Conservation (phyloP, 2,329 filamentous ascomycete genomes). For the Xylariaceae sp. region DNA sequence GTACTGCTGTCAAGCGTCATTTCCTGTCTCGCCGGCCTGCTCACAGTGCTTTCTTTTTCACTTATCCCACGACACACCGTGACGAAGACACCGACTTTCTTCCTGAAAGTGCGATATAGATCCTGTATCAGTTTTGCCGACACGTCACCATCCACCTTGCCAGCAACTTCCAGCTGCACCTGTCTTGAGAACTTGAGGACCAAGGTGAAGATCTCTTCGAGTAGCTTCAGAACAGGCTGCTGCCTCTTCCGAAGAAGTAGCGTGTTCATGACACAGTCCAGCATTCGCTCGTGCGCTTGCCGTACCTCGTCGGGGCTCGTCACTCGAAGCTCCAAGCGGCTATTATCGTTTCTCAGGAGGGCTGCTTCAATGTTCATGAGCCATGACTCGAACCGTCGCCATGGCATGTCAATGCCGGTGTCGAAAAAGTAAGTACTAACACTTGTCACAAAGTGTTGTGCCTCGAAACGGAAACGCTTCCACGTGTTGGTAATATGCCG, state of each 20-base stretch:
- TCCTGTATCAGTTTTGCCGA: conserved; percentile 28
- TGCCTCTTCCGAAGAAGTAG: conserved; percentile 73
- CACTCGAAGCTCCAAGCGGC: conserved; percentile 23
- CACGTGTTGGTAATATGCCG: conserved; percentile 35
- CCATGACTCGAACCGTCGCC: conserved; percentile 65
- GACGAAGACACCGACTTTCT: conserved; percentile 71
- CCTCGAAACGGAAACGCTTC: conserved; percentile 67
- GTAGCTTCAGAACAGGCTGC: conserved; percentile 63
- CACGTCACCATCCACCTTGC: conserved; percentile 26
- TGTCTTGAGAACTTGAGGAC: conserved; percentile 68
- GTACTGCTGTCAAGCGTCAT: conserved; percentile 29
- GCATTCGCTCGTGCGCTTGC: conserved; percentile 64
- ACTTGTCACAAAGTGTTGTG: conserved; percentile 72
- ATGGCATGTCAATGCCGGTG: conserved; percentile 67
- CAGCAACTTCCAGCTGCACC: conserved; percentile 35
- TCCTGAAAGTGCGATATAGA: conserved; percentile 63
- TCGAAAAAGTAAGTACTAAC: conserved; percentile 78
- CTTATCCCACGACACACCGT: conserved; percentile 64
- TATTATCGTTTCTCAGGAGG: conserved; percentile 41
- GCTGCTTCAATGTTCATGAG: conserved; percentile 59
- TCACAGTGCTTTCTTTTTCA: conserved; percentile 54
- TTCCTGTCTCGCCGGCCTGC: conserved; percentile 22
- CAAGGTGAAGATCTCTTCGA: conserved; percentile 71
- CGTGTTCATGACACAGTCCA: conserved; percentile 72
- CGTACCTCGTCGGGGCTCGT: conserved; percentile 62